These are phyloP conservation scores for Gnomoniopsis sp. DNA, from an alignment of 2,329 filamentous ascomycete genomes.

Conservation along the genomic window DNA sequence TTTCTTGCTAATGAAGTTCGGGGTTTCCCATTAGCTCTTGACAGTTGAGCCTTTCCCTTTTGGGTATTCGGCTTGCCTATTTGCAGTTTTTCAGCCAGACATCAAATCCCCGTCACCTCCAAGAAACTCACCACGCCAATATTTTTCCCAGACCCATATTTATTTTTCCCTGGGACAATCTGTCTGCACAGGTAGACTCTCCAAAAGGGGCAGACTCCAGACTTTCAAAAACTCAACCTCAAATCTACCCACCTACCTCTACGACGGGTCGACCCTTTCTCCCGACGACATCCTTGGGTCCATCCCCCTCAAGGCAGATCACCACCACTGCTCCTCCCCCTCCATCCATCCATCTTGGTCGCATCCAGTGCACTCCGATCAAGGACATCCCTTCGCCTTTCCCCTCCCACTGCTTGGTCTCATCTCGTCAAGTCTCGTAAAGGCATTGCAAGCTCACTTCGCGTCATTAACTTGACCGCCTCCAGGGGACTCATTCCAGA, in stretches of 20 bases:
- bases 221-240: neutral
- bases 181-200: neutral
- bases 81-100: no score
- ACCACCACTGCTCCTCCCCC: neutral
- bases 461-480: conserved; percentile 18
- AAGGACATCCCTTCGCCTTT: neutral
- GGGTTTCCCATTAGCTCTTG: neutral
- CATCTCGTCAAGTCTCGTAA: conserved; percentile 1
- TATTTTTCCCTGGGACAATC: conserved; percentile 6
- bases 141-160: conserved; percentile 19
- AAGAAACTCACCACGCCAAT: conserved; percentile 5
- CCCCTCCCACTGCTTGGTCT: neutral
- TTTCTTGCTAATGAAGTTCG: no score
- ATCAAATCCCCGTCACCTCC: neutral
- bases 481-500: conserved; percentile 18
- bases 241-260: neutral
- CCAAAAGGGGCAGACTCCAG: conserved; percentile 9
- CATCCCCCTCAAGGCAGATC: no score
- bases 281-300: neutral
- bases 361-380: neutral
- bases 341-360: neutral
- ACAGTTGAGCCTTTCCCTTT: neutral
- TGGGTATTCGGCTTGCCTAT: neutral
- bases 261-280: neutral
- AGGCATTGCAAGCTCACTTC: conserved; percentile 12